phyloP scores from a whole-genome alignment of 352 stramenopile species.

The Phytophthora meadii region DNA sequence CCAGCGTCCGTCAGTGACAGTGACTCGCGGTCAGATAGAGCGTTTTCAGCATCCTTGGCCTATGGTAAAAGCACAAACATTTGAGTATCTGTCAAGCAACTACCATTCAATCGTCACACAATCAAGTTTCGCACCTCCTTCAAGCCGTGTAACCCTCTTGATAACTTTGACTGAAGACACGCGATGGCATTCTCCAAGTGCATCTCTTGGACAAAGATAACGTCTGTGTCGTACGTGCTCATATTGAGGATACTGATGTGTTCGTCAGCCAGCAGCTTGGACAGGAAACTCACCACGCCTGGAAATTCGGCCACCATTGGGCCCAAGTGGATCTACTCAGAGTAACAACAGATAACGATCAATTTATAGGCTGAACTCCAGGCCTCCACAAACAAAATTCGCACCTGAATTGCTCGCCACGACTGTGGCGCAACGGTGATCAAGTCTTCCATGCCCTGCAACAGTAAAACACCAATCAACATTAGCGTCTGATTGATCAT shows the following conservation, averaged over 20 bases:
- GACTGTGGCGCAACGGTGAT: slow-evolving; percentile 75
- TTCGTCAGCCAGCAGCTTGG: slow-evolving; percentile 81
- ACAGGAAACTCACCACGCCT: slow-evolving; percentile 86
- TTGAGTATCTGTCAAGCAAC: background rate
- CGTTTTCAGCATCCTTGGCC: slow-evolving; percentile 67
- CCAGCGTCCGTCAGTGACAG: slow-evolving; percentile 27
- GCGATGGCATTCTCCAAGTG: slow-evolving; percentile 72
- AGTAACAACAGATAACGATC: slow-evolving; percentile 6
- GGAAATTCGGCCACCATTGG: slow-evolving; percentile 89
- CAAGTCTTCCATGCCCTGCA: slow-evolving; percentile 65
- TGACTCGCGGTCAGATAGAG: slow-evolving; percentile 33
- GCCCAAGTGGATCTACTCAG: slow-evolving; percentile 78
- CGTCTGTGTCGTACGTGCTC: slow-evolving; percentile 91
- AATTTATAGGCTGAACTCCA: background rate
- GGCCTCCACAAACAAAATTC: background rate
- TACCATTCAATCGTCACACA: background rate
- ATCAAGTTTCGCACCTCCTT: slow-evolving; percentile 60
- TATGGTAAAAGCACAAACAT: slow-evolving; percentile 12
- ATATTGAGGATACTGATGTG: slow-evolving; percentile 92
- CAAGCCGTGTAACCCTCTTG: slow-evolving; percentile 76
- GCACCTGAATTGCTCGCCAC: slow-evolving; percentile 84
- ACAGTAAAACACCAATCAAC: slow-evolving; percentile 7
- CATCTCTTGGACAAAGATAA: slow-evolving; percentile 86
- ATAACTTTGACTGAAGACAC: slow-evolving; percentile 82
- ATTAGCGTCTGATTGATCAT: background rate